Percentiles rank a stretch among this genome's conserved stretches.
Evolutionary conservation across 805 yeast species (phyloP).

Genomic region (Metschnikowia sp.): DNA sequence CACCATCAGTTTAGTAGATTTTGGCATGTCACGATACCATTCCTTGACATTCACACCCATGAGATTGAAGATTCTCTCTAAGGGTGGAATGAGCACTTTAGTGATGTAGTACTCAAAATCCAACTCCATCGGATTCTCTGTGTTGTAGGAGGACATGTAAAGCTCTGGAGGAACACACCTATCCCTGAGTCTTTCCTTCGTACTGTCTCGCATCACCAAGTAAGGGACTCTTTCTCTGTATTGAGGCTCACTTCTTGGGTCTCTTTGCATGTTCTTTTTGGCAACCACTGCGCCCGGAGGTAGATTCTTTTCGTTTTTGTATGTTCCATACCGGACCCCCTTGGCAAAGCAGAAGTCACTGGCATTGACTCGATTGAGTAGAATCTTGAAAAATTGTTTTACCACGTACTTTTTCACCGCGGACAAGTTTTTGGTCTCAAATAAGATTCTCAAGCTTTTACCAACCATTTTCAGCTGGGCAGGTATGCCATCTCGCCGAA

Average conservation of each 20-base stretch:
- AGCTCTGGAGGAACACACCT: conserved; percentile 79
- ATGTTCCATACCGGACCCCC: conserved; percentile 81
- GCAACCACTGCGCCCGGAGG: conserved; percentile 94
- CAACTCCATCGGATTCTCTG: conserved; percentile 41
- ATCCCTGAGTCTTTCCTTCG: conserved; percentile 64
- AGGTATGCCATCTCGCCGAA: conserved; percentile 90
- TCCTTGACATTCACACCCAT: conserved; percentile 74
- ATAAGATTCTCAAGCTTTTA: conserved; percentile 60
- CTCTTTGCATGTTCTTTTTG: conserved; percentile 56
- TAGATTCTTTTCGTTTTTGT: conserved; percentile 63
- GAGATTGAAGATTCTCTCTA: conserved; percentile 77
- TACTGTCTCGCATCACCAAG: conserved; percentile 58
- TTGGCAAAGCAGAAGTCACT: conserved; percentile 90
- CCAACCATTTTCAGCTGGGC: conserved; percentile 85
- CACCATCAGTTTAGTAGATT: conserved; percentile 13
- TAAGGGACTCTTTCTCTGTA: conserved; percentile 87
- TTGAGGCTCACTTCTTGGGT: conserved; percentile 78
- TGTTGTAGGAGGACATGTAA: conserved; percentile 41
- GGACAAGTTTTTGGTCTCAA: conserved; percentile 71
- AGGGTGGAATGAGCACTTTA: conserved; percentile 83
- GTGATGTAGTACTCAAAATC: conserved; percentile 85
- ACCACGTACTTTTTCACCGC: conserved; percentile 62
- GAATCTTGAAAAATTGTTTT: conserved; percentile 63
- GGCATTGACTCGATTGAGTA: conserved; percentile 58
- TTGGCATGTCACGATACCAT: conserved; percentile 77